Percentiles rank a stretch among this genome's conserved stretches.
Conservation (phyloP, 306 rosid genomes). For the Pueraria montana region DNA sequence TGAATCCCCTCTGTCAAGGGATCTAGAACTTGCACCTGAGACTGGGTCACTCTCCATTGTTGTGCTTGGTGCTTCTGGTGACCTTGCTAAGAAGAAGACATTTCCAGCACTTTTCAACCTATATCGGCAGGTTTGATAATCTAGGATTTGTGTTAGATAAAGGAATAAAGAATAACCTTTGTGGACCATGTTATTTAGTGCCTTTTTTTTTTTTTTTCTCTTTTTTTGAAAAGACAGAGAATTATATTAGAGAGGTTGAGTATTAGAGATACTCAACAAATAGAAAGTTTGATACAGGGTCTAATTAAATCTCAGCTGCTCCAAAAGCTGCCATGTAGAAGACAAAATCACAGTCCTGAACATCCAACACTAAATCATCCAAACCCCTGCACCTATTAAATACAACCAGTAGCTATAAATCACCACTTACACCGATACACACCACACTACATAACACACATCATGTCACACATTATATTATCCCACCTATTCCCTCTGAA, state of each 20-base stretch:
- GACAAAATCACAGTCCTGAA: neutral
- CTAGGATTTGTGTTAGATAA: neutral
- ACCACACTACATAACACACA: neutral
- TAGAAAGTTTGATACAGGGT: neutral
- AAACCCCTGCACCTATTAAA: neutral
- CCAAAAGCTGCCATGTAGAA: neutral
- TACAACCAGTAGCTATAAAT: neutral
- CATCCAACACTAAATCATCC: neutral
- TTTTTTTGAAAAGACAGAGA: neutral
- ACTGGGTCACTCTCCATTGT: slow-evolving; percentile 79
- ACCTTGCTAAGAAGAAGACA: slow-evolving; percentile 99
- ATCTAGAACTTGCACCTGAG: slow-evolving; percentile 62
- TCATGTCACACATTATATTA: neutral
- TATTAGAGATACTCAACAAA: neutral
- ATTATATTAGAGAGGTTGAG: neutral
- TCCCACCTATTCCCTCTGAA: neutral
- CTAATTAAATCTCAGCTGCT: neutral
- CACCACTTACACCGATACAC: neutral
- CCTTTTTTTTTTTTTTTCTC: too few species aligned
- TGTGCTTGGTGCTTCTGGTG: slow-evolving; percentile 98
- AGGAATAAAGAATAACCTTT: neutral
- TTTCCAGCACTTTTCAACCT: slow-evolving; percentile 95
- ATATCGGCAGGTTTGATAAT: slow-evolving; percentile 71
- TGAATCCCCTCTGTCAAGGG: slow-evolving; percentile 63
- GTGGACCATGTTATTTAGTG: slow-evolving; percentile 11